Conservation (phyloP, 2,329 filamentous ascomycete genomes). For the Scolecobasidium constrictum region DNA sequence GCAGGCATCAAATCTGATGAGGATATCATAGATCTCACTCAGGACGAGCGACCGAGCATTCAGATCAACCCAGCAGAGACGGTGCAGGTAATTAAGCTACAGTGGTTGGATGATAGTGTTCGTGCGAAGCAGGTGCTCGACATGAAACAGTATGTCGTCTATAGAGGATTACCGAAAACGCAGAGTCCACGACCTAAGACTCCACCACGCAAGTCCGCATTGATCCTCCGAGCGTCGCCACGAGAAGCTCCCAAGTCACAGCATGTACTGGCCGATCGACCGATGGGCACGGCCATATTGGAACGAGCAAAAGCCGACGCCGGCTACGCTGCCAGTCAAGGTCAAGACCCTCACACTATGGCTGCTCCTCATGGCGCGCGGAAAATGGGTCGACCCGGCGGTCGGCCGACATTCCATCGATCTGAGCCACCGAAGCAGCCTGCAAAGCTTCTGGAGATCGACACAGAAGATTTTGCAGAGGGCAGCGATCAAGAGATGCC, state of each 20-base stretch:
- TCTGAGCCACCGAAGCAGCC: background rate
- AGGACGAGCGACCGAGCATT: background rate
- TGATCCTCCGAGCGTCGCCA: background rate
- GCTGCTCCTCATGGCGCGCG: conserved; percentile 16
- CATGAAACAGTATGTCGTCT: conserved; percentile 37
- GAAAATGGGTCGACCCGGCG: conserved; percentile 20
- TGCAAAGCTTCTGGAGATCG: conserved; percentile 1
- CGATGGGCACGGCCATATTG: conserved; percentile 30
- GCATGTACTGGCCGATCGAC: conserved; percentile 15
- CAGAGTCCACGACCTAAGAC: conserved; percentile 20
- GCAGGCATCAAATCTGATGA: background rate
- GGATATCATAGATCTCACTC: background rate
- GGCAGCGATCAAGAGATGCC: conserved; percentile 39
- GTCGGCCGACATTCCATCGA: background rate
- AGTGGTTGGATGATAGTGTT: conserved; percentile 8
- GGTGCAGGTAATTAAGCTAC: conserved; percentile 7
- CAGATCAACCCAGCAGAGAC: background rate
- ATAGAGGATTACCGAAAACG: conserved; percentile 35
- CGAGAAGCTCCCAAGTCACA: conserved; percentile 14
- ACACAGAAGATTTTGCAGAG: conserved; percentile 74
- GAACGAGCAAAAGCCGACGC: conserved; percentile 43
- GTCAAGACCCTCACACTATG: conserved; percentile 12
- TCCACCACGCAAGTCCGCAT: conserved; percentile 8
- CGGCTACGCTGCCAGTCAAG: background rate
- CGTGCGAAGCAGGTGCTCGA: background rate